A percentile compares a stretch with the other conserved stretches of the same genome.
phyloP scores from a whole-genome alignment of 257 asterid genomes.

The Vinca minor region DNA sequence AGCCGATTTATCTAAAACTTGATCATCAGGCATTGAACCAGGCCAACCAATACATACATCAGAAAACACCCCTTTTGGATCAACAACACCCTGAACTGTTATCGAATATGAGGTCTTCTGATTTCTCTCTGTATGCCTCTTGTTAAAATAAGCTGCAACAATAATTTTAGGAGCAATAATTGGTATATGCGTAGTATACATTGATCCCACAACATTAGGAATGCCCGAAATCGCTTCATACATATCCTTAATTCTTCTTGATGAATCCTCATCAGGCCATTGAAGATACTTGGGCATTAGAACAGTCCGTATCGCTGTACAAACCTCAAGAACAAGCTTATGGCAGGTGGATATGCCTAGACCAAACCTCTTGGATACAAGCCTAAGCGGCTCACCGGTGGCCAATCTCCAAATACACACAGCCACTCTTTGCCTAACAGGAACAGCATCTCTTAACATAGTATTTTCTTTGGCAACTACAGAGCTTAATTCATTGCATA shows the following conservation, averaged over 20 bases:
- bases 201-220: conserved; percentile 70
- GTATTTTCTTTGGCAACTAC: conserved; percentile 84
- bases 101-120: conserved; percentile 86
- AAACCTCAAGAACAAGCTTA: conserved; percentile 86
- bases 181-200: conserved; percentile 89
- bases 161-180: conserved; percentile 85
- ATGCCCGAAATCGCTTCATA: conserved; percentile 58
- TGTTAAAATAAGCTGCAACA: conserved; percentile 72
- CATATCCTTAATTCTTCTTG: conserved; percentile 33
- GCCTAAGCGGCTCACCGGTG: conserved; percentile 88
- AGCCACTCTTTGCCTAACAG: conserved; percentile 82
- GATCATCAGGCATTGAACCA: conserved; percentile 92
- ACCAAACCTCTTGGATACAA: conserved; percentile 82
- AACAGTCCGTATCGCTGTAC: conserved; percentile 71
- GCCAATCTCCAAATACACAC: conserved; percentile 98
- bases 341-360: conserved; percentile 90
- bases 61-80: conserved; percentile 58
- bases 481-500: conserved; percentile 66
- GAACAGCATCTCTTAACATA: conserved; percentile 83
- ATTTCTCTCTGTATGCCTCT: conserved; percentile 79
- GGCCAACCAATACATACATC: conserved; percentile 94
- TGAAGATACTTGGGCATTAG: conserved; percentile 76
- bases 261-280: conserved; percentile 65
- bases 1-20: conserved; percentile 77
- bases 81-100: conserved; percentile 91